Evolutionary conservation across 495 filamentous ascomycete genomes (phyloP).

Genomic region (Talaromyces borbonicus): DNA sequence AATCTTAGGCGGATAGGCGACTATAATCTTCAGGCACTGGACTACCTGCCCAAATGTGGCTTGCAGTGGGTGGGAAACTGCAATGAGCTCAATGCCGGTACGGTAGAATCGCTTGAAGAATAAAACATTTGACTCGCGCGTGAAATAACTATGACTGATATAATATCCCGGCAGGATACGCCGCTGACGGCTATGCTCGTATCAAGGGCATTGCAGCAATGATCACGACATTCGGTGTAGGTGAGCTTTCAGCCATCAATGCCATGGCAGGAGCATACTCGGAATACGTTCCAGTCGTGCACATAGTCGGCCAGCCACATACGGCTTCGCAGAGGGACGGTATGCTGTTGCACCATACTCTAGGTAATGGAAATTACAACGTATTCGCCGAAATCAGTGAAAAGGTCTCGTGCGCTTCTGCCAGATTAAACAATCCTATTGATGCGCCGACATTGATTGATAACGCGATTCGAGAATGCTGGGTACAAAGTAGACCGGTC

Average conservation of each 20-base stretch:
- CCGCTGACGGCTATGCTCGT: slow-evolving; percentile 63
- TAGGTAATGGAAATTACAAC: slow-evolving; percentile 83
- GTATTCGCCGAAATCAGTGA: slow-evolving; percentile 75
- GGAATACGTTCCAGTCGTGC: slow-evolving; percentile 52
- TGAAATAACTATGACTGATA: background rate
- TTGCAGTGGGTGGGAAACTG: slow-evolving; percentile 60
- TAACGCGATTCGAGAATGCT: slow-evolving; percentile 69
- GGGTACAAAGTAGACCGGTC: slow-evolving; percentile 61
- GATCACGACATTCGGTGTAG: slow-evolving; percentile 61
- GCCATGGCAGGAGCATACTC: slow-evolving; percentile 56
- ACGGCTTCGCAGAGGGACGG: slow-evolving; percentile 41
- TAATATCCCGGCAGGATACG: slow-evolving; percentile 48
- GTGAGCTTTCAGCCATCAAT: slow-evolving; percentile 60
- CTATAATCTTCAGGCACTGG: slow-evolving; percentile 47
- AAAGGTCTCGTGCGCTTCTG: slow-evolving; percentile 58
- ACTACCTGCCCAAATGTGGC: slow-evolving; percentile 48
- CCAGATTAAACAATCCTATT: slow-evolving; percentile 55
- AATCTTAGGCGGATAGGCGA: slow-evolving; percentile 20
- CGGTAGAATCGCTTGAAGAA: too few relatives aligned
- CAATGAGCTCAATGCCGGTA: slow-evolving; percentile 61
- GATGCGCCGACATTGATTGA: slow-evolving; percentile 72
- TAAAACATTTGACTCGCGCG: background rate
- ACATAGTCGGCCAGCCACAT: slow-evolving; percentile 54
- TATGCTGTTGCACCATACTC: slow-evolving; percentile 80
- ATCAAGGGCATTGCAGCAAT: slow-evolving; percentile 56